phyloP scores from a whole-genome alignment of 129 eudicot genomes.

The Sambucus nigra region DNA sequence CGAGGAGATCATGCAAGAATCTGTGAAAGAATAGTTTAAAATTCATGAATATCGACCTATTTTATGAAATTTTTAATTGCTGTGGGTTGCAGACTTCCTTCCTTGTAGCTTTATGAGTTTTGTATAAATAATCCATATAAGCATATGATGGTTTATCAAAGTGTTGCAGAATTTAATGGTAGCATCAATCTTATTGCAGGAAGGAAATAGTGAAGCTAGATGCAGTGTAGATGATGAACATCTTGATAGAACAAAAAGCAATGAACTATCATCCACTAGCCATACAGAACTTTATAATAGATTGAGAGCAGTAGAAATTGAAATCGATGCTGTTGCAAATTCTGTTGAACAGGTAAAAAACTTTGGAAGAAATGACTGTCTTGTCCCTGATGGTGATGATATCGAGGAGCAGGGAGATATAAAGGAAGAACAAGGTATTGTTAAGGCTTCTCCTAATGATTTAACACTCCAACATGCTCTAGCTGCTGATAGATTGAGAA shows the following conservation, averaged over 20 bases:
- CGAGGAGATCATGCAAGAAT: too few species aligned
- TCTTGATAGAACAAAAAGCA: constrained; percentile 24
- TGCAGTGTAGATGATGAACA: constrained; percentile 33
- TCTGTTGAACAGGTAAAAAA: constrained; percentile 52
- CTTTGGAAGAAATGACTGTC: constrained; percentile 32
- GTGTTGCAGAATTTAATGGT: constrained; percentile 11
- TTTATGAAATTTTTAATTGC: too few species aligned
- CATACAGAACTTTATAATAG: constrained; percentile 42
- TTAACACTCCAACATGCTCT: constrained; percentile 75
- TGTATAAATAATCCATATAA: too few species aligned
- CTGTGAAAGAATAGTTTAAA: too few species aligned
- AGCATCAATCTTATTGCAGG: constrained; percentile 33
- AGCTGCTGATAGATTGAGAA: constrained; percentile 69
- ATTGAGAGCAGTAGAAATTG: constrained; percentile 69
- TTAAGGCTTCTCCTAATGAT: constrained; percentile 37
- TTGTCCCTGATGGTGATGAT: constrained; percentile 19
- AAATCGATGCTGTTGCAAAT: constrained; percentile 83
- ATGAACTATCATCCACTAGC: constrained; percentile 27
- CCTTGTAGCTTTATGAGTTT: background rate
- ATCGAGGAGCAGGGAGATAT: constrained; percentile 21
- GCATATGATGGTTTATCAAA: constrained; percentile 1
- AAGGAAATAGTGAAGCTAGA: constrained; percentile 47
- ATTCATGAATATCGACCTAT: too few species aligned
- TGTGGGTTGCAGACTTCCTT: background rate
- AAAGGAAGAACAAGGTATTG: constrained; percentile 29